phyloP scores from a whole-genome alignment of 768 basidiomycete genomes.

The Lyophyllum decastes region DNA sequence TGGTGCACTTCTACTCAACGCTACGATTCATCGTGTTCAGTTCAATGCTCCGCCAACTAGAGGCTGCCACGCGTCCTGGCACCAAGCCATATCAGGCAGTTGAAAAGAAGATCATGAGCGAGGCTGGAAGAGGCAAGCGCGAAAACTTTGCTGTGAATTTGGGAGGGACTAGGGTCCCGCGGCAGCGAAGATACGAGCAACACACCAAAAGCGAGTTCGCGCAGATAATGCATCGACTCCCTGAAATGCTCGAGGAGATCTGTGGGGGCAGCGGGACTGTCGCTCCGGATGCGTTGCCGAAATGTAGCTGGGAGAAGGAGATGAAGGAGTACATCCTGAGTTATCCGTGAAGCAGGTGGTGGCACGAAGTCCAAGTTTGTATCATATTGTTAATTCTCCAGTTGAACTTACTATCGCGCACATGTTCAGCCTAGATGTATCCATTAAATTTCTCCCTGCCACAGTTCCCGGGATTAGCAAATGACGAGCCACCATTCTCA shows the following conservation, averaged over 20 bases:
- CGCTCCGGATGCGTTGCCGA: constrained; percentile 32
- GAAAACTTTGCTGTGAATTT: constrained; percentile 11
- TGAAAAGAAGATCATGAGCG: constrained; percentile 40
- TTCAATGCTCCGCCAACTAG: constrained; percentile 35
- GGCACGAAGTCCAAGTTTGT: neutral
- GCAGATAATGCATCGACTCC: constrained; percentile 33
- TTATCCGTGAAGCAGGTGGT: constrained; percentile 46
- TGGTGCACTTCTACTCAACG: constrained; percentile 64
- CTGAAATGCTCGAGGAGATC: constrained; percentile 28
- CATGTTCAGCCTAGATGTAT: neutral
- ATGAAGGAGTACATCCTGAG: constrained; percentile 66
- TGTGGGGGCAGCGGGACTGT: constrained; percentile 47
- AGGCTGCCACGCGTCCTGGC: constrained; percentile 33
- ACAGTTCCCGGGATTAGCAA: too few species aligned
- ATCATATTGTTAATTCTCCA: neutral
- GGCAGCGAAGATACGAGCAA: constrained; percentile 13
- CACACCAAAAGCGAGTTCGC: constrained; percentile 18
- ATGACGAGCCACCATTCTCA: neutral
- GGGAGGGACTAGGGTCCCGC: constrained; percentile 12
- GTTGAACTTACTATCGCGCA: constrained; percentile 3
- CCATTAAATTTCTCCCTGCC: neutral
- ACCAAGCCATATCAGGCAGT: constrained; percentile 44
- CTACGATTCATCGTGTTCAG: constrained; percentile 53
- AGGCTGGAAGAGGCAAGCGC: constrained; percentile 20
- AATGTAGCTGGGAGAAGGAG: constrained; percentile 59